Evolutionary conservation across 2,329 filamentous ascomycete species (phyloP), one percentile per base, ranked within the genome.

Genomic region (Neonectria neomacrospora): DNA sequence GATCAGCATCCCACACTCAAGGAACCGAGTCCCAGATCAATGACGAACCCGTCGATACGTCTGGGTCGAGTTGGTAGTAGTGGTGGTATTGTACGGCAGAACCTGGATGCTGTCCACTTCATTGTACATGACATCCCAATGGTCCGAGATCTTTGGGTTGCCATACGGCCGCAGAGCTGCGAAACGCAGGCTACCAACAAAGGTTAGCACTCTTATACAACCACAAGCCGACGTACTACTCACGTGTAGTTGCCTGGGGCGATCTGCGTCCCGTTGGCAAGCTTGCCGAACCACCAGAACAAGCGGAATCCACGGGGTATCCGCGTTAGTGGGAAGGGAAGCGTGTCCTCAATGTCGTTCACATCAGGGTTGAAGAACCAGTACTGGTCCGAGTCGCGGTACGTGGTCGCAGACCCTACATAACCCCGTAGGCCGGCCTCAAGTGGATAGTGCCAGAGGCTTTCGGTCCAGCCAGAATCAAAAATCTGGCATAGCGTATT

Each of bases 271-370:
- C 80, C 80, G 57, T 82, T 80, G 12, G 79, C 77, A 16, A 81
- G 73, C 58, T 78, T 77, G 3, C 80, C 80, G 18, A 82, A 79
- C 80, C 80, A 82, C 75, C 77, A 81, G 50, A 77, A 79, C 37
- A 73, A 73, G 6, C 68, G 63, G 28, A 74, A 76, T 2, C 75
- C 74, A 5, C 80, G 75, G 1, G 76, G 71, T 8, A 78, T 71
- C 3, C 76, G 72, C 16, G 66, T 73, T 14, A 79, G 60, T 0
- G 80, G 80, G 58, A 82, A 80, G 1, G 79, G 58, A 11, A 78
- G 66, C 1, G 78, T 78, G 55, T 81, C 77, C 16, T 77, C 73
- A n/a, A 77, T 77, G 64, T 79, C 74, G 56, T 80, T 76, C 5
- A 72, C 61, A 0, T 61, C 66, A 1, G 78, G 77, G n/a, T 79